Conservation (phyloP, 441 rosid genomes). For the Bruguiera hainesii region DNA sequence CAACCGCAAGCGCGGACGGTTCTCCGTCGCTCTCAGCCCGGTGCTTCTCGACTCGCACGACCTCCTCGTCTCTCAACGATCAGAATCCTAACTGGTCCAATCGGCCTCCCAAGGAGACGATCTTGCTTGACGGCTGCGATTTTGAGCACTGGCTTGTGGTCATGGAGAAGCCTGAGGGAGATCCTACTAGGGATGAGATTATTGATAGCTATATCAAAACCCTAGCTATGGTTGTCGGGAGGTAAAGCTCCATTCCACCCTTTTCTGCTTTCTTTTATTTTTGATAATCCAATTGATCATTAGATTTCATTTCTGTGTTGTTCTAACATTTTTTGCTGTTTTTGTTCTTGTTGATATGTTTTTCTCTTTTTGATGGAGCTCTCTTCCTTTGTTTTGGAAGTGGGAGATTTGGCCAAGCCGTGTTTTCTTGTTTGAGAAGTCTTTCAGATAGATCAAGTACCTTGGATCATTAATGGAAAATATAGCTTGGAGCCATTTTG, state of each 20-base stretch:
- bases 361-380: not conserved
- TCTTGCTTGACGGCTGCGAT: conserved; percentile 84
- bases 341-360: not conserved
- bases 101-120: conserved; percentile 82
- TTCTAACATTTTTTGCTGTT: not conserved
- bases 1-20: not conserved
- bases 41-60: conserved; percentile 40
- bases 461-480: no score
- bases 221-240: conserved; percentile 60
- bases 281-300: not conserved
- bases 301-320: not conserved
- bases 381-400: no score
- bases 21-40: conserved; percentile 7
- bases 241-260: conserved; percentile 28
- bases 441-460: no score
- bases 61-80: conserved; percentile 62
- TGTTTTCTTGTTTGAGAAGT: no score
- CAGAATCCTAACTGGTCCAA: conserved; percentile 77
- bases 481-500: no score
- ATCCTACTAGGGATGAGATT: conserved; percentile 73
- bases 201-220: conserved; percentile 64
- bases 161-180: conserved; percentile 61
- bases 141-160: conserved; percentile 94
- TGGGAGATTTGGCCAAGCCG: no score
- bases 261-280: no score